These are phyloP conservation scores for Apiospora koreana DNA, from an alignment of 2,329 filamentous ascomycete genomes.

Conservation along the genomic window DNA sequence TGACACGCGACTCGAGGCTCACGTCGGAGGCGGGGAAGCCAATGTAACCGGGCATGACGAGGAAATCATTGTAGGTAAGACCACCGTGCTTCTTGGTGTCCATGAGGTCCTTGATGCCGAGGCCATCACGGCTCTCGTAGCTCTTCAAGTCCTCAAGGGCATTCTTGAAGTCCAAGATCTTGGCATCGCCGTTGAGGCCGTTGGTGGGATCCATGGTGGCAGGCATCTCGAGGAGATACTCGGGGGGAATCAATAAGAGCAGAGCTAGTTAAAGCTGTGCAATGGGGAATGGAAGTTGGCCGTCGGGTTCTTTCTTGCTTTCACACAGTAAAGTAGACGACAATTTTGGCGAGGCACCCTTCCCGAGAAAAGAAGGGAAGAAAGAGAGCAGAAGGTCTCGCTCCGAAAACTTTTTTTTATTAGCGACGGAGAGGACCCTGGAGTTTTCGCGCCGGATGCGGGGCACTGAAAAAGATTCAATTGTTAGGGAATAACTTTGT, in stretches of 20 bases:
- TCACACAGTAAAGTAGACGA: slow-evolving; percentile 29
- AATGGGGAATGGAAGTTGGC: slow-evolving; percentile 46
- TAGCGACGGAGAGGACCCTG: neutral
- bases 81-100: slow-evolving; percentile 91
- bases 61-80: slow-evolving; percentile 98
- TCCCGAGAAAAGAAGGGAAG: slow-evolving; percentile 52
- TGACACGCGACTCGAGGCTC: slow-evolving; percentile 84
- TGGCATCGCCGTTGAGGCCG: slow-evolving; percentile 56
- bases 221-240: slow-evolving; percentile 20
- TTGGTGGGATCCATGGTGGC: slow-evolving; percentile 61
- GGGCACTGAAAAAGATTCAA: neutral
- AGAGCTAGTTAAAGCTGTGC: slow-evolving; percentile 29
- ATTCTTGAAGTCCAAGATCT: slow-evolving; percentile 71
- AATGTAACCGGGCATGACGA: slow-evolving; percentile 95
- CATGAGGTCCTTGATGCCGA: slow-evolving; percentile 82
- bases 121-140: slow-evolving; percentile 80
- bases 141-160: slow-evolving; percentile 81
- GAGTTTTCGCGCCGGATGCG: neutral
- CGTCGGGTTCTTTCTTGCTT: slow-evolving; percentile 29
- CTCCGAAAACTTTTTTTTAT: slow-evolving; percentile 1
- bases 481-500: neutral
- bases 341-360: slow-evolving; percentile 46
- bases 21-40: slow-evolving; percentile 94
- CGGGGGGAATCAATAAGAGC: slow-evolving; percentile 28
- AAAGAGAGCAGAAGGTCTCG: slow-evolving; percentile 18